A percentile compares a stretch with the other conserved stretches of the same genome.
phyloP scores from a whole-genome alignment of 2,329 filamentous ascomycete species.

The Dactylellina cionopaga region DNA sequence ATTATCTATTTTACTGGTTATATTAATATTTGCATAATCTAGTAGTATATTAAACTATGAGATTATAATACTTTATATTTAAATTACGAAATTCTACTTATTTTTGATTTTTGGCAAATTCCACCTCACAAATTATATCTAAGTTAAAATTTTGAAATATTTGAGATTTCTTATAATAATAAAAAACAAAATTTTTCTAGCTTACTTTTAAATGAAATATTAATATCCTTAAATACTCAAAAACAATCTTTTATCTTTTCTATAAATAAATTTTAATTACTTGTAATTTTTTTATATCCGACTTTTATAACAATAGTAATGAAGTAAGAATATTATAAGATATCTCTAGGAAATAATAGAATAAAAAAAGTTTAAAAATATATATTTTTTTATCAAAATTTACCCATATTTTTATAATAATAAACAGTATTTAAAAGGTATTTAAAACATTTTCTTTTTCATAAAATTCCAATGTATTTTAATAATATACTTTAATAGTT shows the following conservation, averaged over 20 bases:
- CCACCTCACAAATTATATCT: slow-evolving; percentile 27
- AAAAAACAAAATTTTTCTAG: slow-evolving; percentile 64
- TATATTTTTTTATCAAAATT: slow-evolving; percentile 66
- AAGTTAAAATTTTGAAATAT: slow-evolving; percentile 59
- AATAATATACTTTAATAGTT: slow-evolving; percentile 60
- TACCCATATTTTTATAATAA: slow-evolving; percentile 69
- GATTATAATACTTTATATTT: slow-evolving; percentile 57
- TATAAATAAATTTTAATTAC: slow-evolving; percentile 65
- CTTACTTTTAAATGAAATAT: slow-evolving; percentile 60
- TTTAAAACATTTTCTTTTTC: slow-evolving; percentile 61
- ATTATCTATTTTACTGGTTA: not conserved
- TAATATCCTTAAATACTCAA: slow-evolving; percentile 56
- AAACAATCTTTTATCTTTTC: too few species aligned
- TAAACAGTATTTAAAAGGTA: slow-evolving; percentile 68
- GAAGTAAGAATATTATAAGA: slow-evolving; percentile 61
- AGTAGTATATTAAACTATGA: slow-evolving; percentile 54
- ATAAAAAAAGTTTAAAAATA: slow-evolving; percentile 61
- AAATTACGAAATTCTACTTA: slow-evolving; percentile 58
- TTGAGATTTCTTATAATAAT: slow-evolving; percentile 63
- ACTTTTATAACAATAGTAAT: slow-evolving; percentile 62
- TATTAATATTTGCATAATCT: not conserved
- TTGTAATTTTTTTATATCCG: slow-evolving; percentile 64
- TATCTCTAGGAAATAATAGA: slow-evolving; percentile 65
- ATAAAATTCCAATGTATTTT: slow-evolving; percentile 44
- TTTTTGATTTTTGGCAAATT: slow-evolving; percentile 57